Conservation (phyloP, 495 filamentous ascomycete species). For the Bacidia gigantensis region DNA sequence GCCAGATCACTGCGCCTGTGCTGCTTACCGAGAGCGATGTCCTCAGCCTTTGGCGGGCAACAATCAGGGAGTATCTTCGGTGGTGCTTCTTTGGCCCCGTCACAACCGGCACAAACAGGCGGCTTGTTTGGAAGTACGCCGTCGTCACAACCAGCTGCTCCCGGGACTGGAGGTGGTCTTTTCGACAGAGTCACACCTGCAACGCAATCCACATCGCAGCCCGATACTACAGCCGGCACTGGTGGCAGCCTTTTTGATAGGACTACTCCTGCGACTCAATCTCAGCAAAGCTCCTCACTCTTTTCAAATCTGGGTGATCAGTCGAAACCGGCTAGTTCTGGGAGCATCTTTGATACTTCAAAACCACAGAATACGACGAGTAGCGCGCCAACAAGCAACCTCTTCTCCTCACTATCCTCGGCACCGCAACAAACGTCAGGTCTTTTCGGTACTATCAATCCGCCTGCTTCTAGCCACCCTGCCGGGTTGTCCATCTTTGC, state of each 20-base stretch:
- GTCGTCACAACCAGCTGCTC: conserved; percentile 6
- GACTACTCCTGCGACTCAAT: background rate
- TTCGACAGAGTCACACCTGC: conserved; percentile 9
- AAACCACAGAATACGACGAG: background rate
- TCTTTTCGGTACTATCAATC: conserved; percentile 26
- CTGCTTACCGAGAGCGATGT: conserved; percentile 4
- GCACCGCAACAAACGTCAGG: conserved; percentile 14
- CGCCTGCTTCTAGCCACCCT: conserved; percentile 17
- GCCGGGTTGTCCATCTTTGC: conserved; percentile 14
- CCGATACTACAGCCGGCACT: background rate
- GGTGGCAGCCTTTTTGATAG: background rate
- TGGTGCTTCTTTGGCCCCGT: conserved; percentile 5
- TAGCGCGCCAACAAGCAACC: background rate
- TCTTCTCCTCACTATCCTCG: background rate
- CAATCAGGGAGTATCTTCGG: conserved; percentile 3
- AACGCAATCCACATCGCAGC: background rate
- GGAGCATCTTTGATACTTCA: conserved; percentile 1
- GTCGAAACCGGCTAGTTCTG: background rate
- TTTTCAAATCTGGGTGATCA: conserved; percentile 18
- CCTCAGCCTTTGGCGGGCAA: conserved; percentile 8
- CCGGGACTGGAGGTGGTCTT: conserved; percentile 3
- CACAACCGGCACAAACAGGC: conserved; percentile 6
- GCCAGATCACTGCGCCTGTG: too few relatives aligned
- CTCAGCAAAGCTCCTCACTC: conserved; percentile 13
- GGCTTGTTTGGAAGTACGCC: conserved; percentile 6